These are phyloP conservation scores for Aspergillus heteromorphus DNA, from an alignment of 495 filamentous ascomycete species.

Conservation along the genomic window DNA sequence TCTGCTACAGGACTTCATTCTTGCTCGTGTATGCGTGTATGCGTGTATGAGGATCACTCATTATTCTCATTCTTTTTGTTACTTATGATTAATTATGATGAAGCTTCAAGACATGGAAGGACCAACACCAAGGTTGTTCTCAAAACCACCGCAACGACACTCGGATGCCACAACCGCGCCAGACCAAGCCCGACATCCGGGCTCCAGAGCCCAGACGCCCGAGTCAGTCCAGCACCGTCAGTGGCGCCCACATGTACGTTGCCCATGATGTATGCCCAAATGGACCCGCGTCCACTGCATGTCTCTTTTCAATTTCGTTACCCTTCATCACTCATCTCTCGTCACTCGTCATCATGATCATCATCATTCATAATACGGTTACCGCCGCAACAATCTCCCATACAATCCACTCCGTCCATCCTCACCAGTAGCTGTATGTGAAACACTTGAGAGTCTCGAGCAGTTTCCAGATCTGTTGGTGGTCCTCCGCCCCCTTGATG, in stretches of 20 bases:
- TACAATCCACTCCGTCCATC: background rate
- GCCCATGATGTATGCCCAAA: background rate
- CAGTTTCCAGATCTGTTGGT: slow-evolving; percentile 33
- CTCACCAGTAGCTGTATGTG: slow-evolving; percentile 17
- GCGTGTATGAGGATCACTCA: too few species aligned
- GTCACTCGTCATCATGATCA: background rate
- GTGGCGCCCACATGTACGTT: background rate
- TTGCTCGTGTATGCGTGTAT: too few species aligned
- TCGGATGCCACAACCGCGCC: background rate
- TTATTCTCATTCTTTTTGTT: too few species aligned
- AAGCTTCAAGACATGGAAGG: too few species aligned
- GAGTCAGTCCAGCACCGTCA: background rate
- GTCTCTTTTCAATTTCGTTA: background rate
- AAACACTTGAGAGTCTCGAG: slow-evolving; percentile 28
- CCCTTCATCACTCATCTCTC: background rate
- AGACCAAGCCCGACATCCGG: too few species aligned
- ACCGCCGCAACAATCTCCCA: too few species aligned
- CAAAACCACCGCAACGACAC: background rate
- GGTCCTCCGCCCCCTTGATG: slow-evolving; percentile 20
- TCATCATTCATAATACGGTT: too few species aligned
- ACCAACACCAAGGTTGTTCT: too few species aligned
- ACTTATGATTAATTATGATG: too few species aligned
- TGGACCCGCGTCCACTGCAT: background rate
- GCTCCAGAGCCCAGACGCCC: too few species aligned
- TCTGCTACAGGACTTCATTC: background rate